phyloP scores from a whole-genome alignment of 176 grass and related monocot species.

The Carex littledalei region DNA sequence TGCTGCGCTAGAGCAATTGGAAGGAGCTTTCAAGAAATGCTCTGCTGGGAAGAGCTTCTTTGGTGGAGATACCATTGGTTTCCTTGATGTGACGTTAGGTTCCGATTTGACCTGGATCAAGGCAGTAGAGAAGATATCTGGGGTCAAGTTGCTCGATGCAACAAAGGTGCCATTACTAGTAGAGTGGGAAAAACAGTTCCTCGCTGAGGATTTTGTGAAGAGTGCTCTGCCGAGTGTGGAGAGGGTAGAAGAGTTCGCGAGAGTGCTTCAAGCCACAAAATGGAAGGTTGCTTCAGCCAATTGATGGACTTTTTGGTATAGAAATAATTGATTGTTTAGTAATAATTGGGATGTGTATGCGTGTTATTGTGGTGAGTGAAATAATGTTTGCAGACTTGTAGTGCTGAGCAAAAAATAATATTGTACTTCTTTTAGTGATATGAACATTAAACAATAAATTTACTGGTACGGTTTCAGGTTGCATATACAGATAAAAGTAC shows the following conservation, averaged over 20 bases:
- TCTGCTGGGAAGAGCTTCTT: conserved; percentile 25
- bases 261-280: neutral
- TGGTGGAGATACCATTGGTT: conserved; percentile 28
- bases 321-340: neutral
- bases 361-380: too few species aligned
- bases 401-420: too few species aligned
- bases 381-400: too few species aligned
- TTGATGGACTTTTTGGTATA: neutral
- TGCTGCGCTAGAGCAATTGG: conserved; percentile 16
- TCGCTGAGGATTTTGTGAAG: conserved; percentile 4
- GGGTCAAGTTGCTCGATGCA: conserved; percentile 15
- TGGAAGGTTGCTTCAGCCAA: neutral
- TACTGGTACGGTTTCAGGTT: too few species aligned
- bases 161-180: conserved; percentile 17
- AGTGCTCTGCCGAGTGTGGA: conserved; percentile 19
- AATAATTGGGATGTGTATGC: neutral
- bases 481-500: too few species aligned
- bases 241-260: conserved; percentile 25
- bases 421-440: too few species aligned
- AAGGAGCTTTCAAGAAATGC: conserved; percentile 15
- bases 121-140: conserved; percentile 24
- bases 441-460: too few species aligned
- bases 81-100: conserved; percentile 35
- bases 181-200: conserved; percentile 31
- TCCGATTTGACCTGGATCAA: conserved; percentile 35